phyloP scores from a whole-genome alignment of 2,329 filamentous ascomycete genomes.

The Colletotrichum orbiculare region DNA sequence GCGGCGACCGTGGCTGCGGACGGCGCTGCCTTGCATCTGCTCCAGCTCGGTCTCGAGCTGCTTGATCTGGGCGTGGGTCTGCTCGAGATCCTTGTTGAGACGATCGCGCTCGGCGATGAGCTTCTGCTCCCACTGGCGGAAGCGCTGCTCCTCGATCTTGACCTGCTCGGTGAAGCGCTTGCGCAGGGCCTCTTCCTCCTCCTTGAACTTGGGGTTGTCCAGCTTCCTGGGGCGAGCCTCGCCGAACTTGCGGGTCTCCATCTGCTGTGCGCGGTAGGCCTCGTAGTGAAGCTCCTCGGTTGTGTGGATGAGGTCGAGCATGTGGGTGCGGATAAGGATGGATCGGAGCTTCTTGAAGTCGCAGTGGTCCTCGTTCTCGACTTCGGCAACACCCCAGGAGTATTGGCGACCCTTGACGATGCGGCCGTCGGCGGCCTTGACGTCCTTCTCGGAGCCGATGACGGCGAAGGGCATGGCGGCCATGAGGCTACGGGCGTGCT shows the following conservation, averaged over 20 bases:
- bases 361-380: slow-evolving; percentile 99
- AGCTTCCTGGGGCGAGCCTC: slow-evolving; percentile 97
- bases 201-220: slow-evolving; percentile 99
- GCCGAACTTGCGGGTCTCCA: slow-evolving; percentile 99
- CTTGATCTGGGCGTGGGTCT: slow-evolving; percentile 95
- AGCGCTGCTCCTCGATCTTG: slow-evolving; percentile 99
- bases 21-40: slow-evolving; percentile 88
- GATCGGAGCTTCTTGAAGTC: slow-evolving; percentile 99
- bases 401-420: slow-evolving; percentile 99
- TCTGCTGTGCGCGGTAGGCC: slow-evolving; percentile 98
- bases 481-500: slow-evolving; percentile 94
- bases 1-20: slow-evolving; percentile 92
- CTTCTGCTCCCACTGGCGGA: slow-evolving; percentile 99
- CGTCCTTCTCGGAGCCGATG: slow-evolving; percentile 99
- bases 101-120: slow-evolving; percentile 98
- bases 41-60: slow-evolving; percentile 93
- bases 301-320: slow-evolving; percentile 99
- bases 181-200: slow-evolving; percentile 97
- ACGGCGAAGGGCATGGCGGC: slow-evolving; percentile 98
- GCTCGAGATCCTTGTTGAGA: slow-evolving; percentile 99
- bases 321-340: slow-evolving; percentile 98
- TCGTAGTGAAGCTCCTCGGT: slow-evolving; percentile 99
- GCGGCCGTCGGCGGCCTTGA: slow-evolving; percentile 94
- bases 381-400: slow-evolving; percentile 98
- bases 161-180: slow-evolving; percentile 99